These are phyloP conservation scores for Cordyceps cateniannulata DNA, from an alignment of 2,329 filamentous ascomycete species.

Conservation along the genomic window DNA sequence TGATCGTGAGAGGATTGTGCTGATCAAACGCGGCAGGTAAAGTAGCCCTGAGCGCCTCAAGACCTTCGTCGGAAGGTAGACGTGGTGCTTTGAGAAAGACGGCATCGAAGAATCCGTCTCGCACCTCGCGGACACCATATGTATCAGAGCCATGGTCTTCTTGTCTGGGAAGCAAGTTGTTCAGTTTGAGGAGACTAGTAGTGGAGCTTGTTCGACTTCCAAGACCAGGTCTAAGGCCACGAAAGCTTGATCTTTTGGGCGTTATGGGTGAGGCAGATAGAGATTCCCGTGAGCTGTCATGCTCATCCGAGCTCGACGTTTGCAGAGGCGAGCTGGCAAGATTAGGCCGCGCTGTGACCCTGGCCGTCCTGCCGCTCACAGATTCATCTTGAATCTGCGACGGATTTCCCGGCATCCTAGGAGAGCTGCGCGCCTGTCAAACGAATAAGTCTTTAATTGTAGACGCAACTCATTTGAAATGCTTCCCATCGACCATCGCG, in stretches of 20 bases:
- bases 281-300: background rate
- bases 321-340: background rate
- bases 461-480: background rate
- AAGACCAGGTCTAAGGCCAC: constrained; percentile 1
- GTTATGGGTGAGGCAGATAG: background rate
- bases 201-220: constrained; percentile 21
- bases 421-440: background rate
- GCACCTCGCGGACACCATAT: constrained; percentile 36
- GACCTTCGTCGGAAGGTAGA: constrained; percentile 27
- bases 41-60: constrained; percentile 35
- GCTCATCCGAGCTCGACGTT: background rate
- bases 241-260: background rate
- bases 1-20: constrained; percentile 39
- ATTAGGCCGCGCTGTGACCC: background rate
- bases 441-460: background rate
- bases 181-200: constrained; percentile 27
- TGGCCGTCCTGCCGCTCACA: background rate
- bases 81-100: constrained; percentile 38
- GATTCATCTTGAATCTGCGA: background rate
- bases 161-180: constrained; percentile 27
- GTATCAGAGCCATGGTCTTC: constrained; percentile 31
- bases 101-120: constrained; percentile 43
- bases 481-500: background rate
- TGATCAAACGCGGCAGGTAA: constrained; percentile 42
- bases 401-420: background rate